A percentile compares a stretch with the other conserved stretches of the same genome.
Conservation (phyloP, 106 monocot genomes). For the Agapanthus africanus region DNA sequence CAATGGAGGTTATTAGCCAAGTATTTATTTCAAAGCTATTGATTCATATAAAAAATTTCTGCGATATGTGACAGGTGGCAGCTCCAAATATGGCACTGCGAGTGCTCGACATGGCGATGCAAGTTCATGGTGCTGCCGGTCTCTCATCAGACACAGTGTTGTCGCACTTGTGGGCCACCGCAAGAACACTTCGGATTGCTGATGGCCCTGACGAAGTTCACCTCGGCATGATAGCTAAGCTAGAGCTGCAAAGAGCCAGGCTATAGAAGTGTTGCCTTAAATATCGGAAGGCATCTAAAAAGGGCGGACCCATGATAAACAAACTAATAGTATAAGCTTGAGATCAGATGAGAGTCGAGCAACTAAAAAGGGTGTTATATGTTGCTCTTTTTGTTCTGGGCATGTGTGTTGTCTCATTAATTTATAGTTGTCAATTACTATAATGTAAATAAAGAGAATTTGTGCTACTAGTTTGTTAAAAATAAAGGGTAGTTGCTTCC, state of each 20-base stretch:
- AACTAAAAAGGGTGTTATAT: too few relatives aligned
- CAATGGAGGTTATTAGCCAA: too few relatives aligned
- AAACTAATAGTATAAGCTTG: too few relatives aligned
- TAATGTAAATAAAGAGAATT: too few relatives aligned
- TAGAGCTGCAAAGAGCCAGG: slow-evolving; percentile 67
- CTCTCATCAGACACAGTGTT: slow-evolving; percentile 85
- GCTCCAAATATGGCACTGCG: slow-evolving; percentile 89
- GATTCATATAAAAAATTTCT: too few relatives aligned
- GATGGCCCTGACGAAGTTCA: slow-evolving; percentile 99
- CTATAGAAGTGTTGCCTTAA: slow-evolving; percentile 17
- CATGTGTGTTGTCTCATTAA: too few relatives aligned
- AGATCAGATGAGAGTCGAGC: too few relatives aligned
- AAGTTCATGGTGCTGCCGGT: slow-evolving; percentile 91
- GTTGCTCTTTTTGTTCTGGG: too few relatives aligned
- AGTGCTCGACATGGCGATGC: slow-evolving; percentile 91
- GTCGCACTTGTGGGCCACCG: slow-evolving; percentile 83
- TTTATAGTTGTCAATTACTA: too few relatives aligned
- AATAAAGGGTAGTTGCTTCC: too few relatives aligned
- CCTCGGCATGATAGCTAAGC: slow-evolving; percentile 90
- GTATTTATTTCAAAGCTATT: too few relatives aligned
- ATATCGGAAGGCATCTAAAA: not conserved
- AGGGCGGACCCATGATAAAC: not conserved
- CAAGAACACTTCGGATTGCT: slow-evolving; percentile 80
- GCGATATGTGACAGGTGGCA: slow-evolving; percentile 82
- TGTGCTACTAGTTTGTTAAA: too few relatives aligned